These are phyloP conservation scores for Aspergillus sparsus DNA, from an alignment of 495 filamentous ascomycete species.

Conservation along the genomic window DNA sequence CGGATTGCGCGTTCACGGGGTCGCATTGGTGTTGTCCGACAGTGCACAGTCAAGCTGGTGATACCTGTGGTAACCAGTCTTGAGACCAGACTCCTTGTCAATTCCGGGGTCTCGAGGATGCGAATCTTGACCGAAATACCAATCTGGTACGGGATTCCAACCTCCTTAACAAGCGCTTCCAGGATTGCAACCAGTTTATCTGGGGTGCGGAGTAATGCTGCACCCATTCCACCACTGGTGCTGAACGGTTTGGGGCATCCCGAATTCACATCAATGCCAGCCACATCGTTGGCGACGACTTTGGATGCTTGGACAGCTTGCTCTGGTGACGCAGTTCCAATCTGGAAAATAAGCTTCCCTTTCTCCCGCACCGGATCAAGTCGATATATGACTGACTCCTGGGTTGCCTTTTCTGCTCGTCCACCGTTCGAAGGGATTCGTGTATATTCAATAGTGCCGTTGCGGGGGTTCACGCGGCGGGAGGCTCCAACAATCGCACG, in stretches of 20 bases:
- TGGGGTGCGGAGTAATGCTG: slow-evolving; percentile 79
- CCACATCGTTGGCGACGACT: slow-evolving; percentile 80
- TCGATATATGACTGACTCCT: slow-evolving; percentile 79
- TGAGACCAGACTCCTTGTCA: slow-evolving; percentile 73
- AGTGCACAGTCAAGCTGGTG: slow-evolving; percentile 88
- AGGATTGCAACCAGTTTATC: slow-evolving; percentile 82
- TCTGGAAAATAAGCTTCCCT: slow-evolving; percentile 78
- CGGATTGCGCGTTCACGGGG: slow-evolving; percentile 84
- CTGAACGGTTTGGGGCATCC: slow-evolving; percentile 97
- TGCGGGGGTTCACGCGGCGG: slow-evolving; percentile 70
- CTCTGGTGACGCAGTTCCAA: slow-evolving; percentile 80
- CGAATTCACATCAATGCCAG: slow-evolving; percentile 94
- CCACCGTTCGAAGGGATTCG: slow-evolving; percentile 68
- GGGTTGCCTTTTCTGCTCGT: slow-evolving; percentile 45
- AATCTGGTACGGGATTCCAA: slow-evolving; percentile 73
- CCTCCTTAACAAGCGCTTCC: slow-evolving; percentile 73
- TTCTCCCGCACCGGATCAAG: slow-evolving; percentile 75
- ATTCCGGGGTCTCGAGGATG: slow-evolving; percentile 70
- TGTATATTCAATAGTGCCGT: slow-evolving; percentile 78
- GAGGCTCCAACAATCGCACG: slow-evolving; percentile 82
- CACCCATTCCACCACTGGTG: slow-evolving; percentile 90
- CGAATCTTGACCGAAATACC: slow-evolving; percentile 96
- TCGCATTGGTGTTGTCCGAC: slow-evolving; percentile 93
- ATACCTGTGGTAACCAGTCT: slow-evolving; percentile 82
- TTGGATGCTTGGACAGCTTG: slow-evolving; percentile 80